A percentile compares a stretch with the other conserved stretches of the same genome.
Conservation (phyloP, 108 stramenopile species). For the Skeletonema menzelii region DNA sequence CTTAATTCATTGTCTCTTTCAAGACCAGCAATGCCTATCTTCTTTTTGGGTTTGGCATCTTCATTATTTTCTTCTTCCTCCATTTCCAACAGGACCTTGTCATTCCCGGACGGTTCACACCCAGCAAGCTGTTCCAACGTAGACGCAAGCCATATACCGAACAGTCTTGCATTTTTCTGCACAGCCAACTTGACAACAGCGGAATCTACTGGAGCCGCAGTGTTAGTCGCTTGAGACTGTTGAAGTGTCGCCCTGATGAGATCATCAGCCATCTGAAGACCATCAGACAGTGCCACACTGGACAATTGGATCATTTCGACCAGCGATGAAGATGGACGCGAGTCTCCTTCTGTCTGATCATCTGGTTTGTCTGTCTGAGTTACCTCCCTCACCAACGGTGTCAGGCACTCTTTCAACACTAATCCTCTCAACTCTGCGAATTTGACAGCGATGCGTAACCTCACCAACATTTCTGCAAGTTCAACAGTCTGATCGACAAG, state of each 20-base stretch:
- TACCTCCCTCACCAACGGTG: conserved; percentile 58
- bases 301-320: conserved; percentile 64
- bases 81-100: conserved; percentile 37
- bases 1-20: conserved; percentile 7
- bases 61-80: conserved; percentile 10
- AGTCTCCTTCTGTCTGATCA: not conserved
- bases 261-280: conserved; percentile 82
- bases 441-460: conserved; percentile 67
- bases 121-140: conserved; percentile 73
- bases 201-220: conserved; percentile 48
- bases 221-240: conserved; percentile 15
- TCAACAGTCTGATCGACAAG: conserved; percentile 74
- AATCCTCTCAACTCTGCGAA: conserved; percentile 57
- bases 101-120: conserved; percentile 54
- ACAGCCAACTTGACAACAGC: conserved; percentile 73
- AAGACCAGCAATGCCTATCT: conserved; percentile 8
- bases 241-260: conserved; percentile 67
- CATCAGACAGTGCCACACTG: conserved; percentile 75
- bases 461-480: conserved; percentile 73
- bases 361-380: conserved; percentile 30
- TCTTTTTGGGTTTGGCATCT: not conserved
- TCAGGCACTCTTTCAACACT: conserved; percentile 67
- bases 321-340: conserved; percentile 22
- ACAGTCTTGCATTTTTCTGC: conserved; percentile 57
- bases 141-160: conserved; percentile 76